phyloP scores from a whole-genome alignment of 371 early-diverging fungal species.

The Syncephalis plumigaleata region DNA sequence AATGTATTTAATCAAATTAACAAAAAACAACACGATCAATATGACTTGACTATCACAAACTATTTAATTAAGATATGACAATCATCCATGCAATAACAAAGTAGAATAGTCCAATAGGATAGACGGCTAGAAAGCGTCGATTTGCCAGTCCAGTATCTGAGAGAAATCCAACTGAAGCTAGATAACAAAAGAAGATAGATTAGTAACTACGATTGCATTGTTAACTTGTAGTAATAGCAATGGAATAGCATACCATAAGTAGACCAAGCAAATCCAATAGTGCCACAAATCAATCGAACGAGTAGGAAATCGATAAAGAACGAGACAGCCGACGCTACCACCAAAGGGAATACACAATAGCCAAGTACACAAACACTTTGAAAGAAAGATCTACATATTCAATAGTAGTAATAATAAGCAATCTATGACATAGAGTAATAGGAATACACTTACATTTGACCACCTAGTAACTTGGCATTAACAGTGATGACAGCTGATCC shows the following conservation, averaged over 20 bases:
- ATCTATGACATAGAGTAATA: no score
- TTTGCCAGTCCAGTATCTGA: constrained; percentile 64
- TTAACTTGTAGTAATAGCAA: no score
- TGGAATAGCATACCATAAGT: constrained; percentile 44
- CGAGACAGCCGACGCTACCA: constrained; percentile 49
- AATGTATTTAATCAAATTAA: no score
- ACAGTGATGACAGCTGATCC: constrained; percentile 85
- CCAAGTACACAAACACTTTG: constrained; percentile 90
- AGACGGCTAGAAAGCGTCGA: constrained; percentile 69
- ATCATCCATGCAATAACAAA: constrained; percentile 85
- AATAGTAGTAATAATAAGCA: no score
- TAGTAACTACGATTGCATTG: no score
- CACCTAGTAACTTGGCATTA: constrained; percentile 84
- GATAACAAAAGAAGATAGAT: no score
- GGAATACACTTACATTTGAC: constrained; percentile 55
- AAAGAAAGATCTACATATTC: constrained; percentile 87
- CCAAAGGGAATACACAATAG: constrained; percentile 89
- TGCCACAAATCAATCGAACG: constrained; percentile 47
- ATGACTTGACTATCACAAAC: no score
- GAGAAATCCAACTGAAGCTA: constrained; percentile 83
- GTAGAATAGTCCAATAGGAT: constrained; percentile 85
- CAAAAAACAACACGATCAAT: no score
- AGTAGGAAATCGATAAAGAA: constrained; percentile 43
- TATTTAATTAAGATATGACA: constrained; percentile 27
- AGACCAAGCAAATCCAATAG: constrained; percentile 66